Evolutionary conservation across 1,284 basidiomycete genomes (phyloP).

Genomic region (Bjerkandera adusta): DNA sequence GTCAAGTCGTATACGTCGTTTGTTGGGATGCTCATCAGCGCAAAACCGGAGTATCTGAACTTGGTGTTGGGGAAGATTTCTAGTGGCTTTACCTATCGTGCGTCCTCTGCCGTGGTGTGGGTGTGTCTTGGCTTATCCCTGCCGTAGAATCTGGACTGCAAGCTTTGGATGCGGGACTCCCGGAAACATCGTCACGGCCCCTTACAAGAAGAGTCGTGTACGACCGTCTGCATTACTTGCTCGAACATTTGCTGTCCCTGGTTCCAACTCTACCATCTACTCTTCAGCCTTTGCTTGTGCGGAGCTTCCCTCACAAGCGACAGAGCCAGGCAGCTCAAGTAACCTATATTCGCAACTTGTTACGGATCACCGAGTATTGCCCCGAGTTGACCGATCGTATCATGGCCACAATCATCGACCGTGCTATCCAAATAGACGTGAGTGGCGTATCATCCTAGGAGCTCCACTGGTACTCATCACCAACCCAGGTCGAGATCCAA

Average conservation of each 20-base stretch:
- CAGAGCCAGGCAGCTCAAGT: conserved; percentile 81
- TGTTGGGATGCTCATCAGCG: conserved; percentile 89
- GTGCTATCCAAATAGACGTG: conserved; percentile 94
- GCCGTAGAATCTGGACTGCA: conserved; percentile 67
- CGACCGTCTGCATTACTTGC: conserved; percentile 82
- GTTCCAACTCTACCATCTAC: conserved; percentile 89
- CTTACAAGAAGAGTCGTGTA: conserved; percentile 85
- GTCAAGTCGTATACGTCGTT: conserved; percentile 88
- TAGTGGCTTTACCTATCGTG: conserved; percentile 87
- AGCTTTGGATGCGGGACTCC: conserved; percentile 50
- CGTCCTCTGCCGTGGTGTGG: conserved; percentile 33
- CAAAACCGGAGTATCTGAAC: conserved; percentile 90
- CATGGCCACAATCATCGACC: conserved; percentile 83
- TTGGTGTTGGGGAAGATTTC: conserved; percentile 81
- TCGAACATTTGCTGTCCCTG: conserved; percentile 82
- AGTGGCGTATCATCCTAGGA: conserved; percentile 29
- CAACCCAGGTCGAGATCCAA: conserved; percentile 88
- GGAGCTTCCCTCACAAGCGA: conserved; percentile 91
- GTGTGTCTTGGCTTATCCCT: conserved; percentile 13
- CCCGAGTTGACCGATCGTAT: conserved; percentile 87
- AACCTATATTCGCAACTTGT: conserved; percentile 90
- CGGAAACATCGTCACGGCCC: conserved; percentile 64
- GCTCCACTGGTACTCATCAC: conserved; percentile 68
- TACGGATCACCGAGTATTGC: conserved; percentile 87
- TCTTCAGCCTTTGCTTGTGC: conserved; percentile 81